A percentile compares a stretch with the other conserved stretches of the same genome.
phyloP scores from a whole-genome alignment of 768 basidiomycete genomes.

The Lentinus brumalis region DNA sequence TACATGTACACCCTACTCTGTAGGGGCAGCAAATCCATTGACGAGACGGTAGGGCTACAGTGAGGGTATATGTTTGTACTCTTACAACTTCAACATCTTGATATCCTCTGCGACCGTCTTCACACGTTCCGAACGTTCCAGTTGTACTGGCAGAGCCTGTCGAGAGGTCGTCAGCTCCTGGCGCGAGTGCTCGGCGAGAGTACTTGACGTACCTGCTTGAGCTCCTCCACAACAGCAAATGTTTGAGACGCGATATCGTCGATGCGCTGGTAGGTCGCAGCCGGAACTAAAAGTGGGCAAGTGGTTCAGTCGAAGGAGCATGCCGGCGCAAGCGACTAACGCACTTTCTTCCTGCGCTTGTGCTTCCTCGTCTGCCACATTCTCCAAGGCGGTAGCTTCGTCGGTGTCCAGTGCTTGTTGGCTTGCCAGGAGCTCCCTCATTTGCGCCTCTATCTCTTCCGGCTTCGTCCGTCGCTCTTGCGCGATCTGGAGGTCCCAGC shows the following conservation, averaged over 20 bases:
- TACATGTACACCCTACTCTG: neutral
- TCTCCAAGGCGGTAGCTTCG: slow-evolving; percentile 22
- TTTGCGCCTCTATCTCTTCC: slow-evolving; percentile 45
- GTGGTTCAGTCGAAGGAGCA: neutral
- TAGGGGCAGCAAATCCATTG: neutral
- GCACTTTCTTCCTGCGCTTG: slow-evolving; percentile 25
- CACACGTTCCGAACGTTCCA: slow-evolving; percentile 51
- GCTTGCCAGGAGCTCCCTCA: slow-evolving; percentile 41
- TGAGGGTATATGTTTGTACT: neutral
- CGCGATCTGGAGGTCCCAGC: slow-evolving; percentile 75
- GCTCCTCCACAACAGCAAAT: slow-evolving; percentile 45
- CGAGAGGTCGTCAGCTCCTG: neutral
- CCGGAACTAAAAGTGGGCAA: slow-evolving; percentile 15
- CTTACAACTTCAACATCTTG: slow-evolving; percentile 50
- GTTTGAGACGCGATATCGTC: slow-evolving; percentile 36
- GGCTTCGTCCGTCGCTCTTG: slow-evolving; percentile 68
- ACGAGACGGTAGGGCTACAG: slow-evolving; percentile 10
- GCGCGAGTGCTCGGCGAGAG: neutral
- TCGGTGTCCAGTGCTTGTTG: slow-evolving; percentile 36
- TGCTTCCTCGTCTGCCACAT: slow-evolving; percentile 16
- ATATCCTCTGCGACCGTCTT: slow-evolving; percentile 50
- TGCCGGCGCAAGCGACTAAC: neutral
- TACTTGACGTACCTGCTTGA: slow-evolving; percentile 50
- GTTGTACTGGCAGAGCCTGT: slow-evolving; percentile 51
- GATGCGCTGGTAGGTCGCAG: slow-evolving; percentile 17